Base-by-base conservation (phyloP, 345 rosid genomes). In the Brassica nigra region DNA sequence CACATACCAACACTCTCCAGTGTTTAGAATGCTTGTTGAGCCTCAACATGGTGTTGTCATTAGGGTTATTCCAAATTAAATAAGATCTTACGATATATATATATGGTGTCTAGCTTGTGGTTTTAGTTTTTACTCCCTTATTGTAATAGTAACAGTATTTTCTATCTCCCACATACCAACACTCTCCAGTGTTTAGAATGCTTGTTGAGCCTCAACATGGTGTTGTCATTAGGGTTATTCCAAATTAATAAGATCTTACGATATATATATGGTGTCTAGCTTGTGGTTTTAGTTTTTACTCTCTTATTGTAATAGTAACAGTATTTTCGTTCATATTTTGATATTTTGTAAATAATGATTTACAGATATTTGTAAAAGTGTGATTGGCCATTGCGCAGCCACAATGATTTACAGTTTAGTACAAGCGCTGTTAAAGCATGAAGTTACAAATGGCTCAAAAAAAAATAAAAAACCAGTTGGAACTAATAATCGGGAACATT, bases 181-280 rank as follows among this genome's bases (percentile, higher is more conserved):
- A 91, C 68, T 86, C 91, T 33, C 95, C 99, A 0, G 82, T 83
- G 69, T 88, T 76, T 39, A 84, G 88, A 72, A 89, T 93, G 95
- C 85, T 91, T 27, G 90, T 91, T 5, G 91, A 86, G 73, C 97
- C 98, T 57, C 84, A 89, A 75, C 83, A 88, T 77, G 98, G 97
- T 36, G 87, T 91, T 36, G 71, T 78, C 62, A 85, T 91, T 69
- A 70, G 84, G 33, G 74, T 66, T 47, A 12, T 47, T 61, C 33
- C 2, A 63, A 44, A 64, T 0, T 80, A 47, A n/a, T 49, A 75
- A 80, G 49, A 28, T 8, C 27, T 12, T 80, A 74, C 28, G 12
- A 44, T 44, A 14, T 47, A 47, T 18, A 30, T 63, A 16, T 63
- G 39, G 39, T 49, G 16, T 15, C 12, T 64, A 52, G 71, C n/a